Evolutionary conservation across 2,329 filamentous ascomycete genomes (phyloP).

Genomic region (Pseudodiploospora longispora): DNA sequence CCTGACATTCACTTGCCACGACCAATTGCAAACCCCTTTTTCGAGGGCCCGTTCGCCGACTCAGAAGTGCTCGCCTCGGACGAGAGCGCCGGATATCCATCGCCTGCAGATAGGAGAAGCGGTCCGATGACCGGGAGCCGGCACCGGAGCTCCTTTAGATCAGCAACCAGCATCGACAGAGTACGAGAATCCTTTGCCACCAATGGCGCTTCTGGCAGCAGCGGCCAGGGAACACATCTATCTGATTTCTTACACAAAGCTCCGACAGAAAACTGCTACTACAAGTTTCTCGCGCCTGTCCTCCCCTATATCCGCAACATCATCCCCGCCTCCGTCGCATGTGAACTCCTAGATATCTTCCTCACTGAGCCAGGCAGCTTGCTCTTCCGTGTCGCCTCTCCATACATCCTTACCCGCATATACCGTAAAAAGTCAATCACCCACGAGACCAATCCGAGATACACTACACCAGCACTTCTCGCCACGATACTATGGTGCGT

Average conservation of each 20-base stretch:
- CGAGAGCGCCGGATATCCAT: conserved; percentile 21
- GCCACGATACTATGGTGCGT: conserved; percentile 40
- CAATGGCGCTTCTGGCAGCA: conserved; percentile 4
- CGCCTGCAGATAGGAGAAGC: conserved; percentile 12
- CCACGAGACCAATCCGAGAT: conserved; percentile 30
- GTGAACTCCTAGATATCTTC: conserved; percentile 40
- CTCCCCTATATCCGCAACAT: conserved; percentile 30
- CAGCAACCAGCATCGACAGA: conserved; percentile 9
- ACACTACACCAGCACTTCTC: conserved; percentile 35
- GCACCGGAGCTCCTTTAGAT: conserved; percentile 13
- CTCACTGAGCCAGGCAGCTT: conserved; percentile 36
- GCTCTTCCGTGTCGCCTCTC: conserved; percentile 35
- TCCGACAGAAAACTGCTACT: conserved; percentile 26
- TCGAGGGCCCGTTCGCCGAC: conserved; percentile 10
- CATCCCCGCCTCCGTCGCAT: conserved; percentile 32
- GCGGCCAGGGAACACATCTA: conserved; percentile 9
- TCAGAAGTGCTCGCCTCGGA: conserved; percentile 17
- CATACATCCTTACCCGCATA: conserved; percentile 39
- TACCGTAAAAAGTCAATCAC: conserved; percentile 37
- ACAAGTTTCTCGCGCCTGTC: conserved; percentile 32
- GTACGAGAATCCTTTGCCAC: conserved; percentile 13
- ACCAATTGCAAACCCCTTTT: conserved; percentile 2
- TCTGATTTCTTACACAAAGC: conserved; percentile 17
- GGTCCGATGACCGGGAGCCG: background rate
- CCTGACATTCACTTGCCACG: conserved; percentile 1